These are phyloP conservation scores for Pseudogymnoascus sp. DNA, from an alignment of 2,329 filamentous ascomycete genomes.

Conservation along the genomic window DNA sequence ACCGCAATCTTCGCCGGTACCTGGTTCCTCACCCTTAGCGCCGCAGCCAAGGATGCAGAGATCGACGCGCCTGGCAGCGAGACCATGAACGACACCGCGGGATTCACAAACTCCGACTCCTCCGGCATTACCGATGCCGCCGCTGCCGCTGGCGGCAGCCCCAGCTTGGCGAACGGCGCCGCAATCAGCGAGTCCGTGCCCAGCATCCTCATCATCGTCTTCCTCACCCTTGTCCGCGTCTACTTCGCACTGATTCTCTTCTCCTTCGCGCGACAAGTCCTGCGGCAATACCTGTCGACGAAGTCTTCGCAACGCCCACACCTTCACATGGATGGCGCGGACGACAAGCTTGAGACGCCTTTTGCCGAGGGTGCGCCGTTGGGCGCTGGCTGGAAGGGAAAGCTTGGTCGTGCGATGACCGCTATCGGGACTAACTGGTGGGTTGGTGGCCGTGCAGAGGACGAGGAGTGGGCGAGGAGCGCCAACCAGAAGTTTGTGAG, in stretches of 20 bases:
- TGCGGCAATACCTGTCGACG: conserved; percentile 57
- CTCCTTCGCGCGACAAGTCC: conserved; percentile 68
- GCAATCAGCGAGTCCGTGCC: conserved; percentile 59
- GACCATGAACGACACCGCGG: conserved; percentile 51
- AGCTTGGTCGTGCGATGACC: conserved; percentile 71
- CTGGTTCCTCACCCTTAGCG: conserved; percentile 70
- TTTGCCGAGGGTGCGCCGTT: conserved; percentile 64
- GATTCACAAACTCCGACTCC: conserved; percentile 50
- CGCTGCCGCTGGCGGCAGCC: conserved; percentile 30
- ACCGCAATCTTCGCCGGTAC: conserved; percentile 73
- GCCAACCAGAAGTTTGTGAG: conserved; percentile 53
- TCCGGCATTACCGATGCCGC: conserved; percentile 33
- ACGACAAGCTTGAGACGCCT: conserved; percentile 52
- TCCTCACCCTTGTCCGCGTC: conserved; percentile 65
- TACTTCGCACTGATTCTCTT: conserved; percentile 83
- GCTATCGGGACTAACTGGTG: conserved; percentile 68
- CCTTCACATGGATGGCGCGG: conserved; percentile 29
- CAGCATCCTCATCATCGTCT: conserved; percentile 67
- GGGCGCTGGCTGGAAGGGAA: conserved; percentile 71
- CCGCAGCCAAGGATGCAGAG: conserved; percentile 30
- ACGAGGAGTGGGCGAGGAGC: conserved; percentile 60
- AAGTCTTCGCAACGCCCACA: conserved; percentile 23
- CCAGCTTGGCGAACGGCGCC: conserved; percentile 54
- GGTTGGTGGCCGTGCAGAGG: conserved; percentile 57
- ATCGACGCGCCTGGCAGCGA: conserved; percentile 30